Evolutionary conservation across 371 early-diverging fungal species (phyloP).

Genomic region (Globomyces sp.): DNA sequence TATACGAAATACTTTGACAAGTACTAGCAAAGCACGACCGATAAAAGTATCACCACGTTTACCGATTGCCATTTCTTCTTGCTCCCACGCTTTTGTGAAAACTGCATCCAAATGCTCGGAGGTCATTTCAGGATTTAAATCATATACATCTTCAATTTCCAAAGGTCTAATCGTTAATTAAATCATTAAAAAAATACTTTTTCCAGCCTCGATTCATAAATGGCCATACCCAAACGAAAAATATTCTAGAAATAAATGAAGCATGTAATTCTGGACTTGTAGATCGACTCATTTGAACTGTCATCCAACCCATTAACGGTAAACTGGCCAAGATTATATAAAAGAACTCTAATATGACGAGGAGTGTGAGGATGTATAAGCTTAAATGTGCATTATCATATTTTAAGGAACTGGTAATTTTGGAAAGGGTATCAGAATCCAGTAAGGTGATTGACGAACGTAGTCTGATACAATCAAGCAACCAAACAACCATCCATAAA

Average conservation of each 20-base stretch:
- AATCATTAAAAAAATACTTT: background rate
- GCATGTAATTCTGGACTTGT: slow-evolving; percentile 1
- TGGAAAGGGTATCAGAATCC: no score
- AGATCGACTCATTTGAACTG: background rate
- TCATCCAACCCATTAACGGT: no score
- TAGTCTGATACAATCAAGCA: no score
- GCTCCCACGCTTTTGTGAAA: background rate
- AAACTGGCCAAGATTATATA: no score
- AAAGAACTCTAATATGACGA: no score
- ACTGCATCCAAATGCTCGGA: background rate
- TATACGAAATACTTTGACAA: background rate
- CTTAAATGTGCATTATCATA: no score
- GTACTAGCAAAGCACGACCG: background rate
- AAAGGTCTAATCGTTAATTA: background rate
- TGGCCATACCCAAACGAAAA: slow-evolving; percentile 3
- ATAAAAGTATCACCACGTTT: background rate
- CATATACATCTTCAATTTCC: slow-evolving; percentile 2
- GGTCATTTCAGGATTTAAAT: background rate
- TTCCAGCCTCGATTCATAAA: slow-evolving; percentile 1
- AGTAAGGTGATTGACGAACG: no score
- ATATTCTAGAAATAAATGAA: background rate
- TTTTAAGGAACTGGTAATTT: no score
- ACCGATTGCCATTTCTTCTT: background rate
- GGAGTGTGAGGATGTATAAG: no score
- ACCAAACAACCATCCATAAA: no score